Evolutionary conservation across 176 grass and related monocot genomes (phyloP).

Genomic region (Alloteropsis semialata): DNA sequence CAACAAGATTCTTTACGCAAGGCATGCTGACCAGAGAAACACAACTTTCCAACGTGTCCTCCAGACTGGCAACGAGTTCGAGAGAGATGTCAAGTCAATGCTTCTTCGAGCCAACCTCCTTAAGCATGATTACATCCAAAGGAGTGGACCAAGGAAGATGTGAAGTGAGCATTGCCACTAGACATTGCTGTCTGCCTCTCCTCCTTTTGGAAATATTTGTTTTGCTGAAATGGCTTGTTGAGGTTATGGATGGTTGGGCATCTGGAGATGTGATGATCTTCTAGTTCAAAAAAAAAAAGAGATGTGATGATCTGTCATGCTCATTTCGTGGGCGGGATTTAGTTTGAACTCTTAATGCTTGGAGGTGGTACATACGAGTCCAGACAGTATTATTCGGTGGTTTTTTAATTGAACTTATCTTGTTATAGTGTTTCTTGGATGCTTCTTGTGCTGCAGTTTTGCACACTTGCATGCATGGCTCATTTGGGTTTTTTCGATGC

Average conservation of each 20-base stretch:
- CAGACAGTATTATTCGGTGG: not conserved
- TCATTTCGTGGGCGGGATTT: not conserved
- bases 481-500: too few species aligned
- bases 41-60: slow-evolving; percentile 81
- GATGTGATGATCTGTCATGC: slow-evolving; percentile 8
- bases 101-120: slow-evolving; percentile 89
- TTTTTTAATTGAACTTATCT: not conserved
- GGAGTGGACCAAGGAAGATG: slow-evolving; percentile 38
- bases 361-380: not conserved
- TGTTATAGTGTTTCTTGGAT: not conserved
- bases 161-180: slow-evolving; percentile 3
- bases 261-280: slow-evolving; percentile 23
- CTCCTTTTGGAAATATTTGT: slow-evolving; percentile 25
- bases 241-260: not conserved
- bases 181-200: not conserved
- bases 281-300: too few species aligned
- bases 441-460: not conserved
- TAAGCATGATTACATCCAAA: slow-evolving; percentile 73
- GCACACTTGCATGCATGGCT: too few species aligned
- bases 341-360: not conserved
- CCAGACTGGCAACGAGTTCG: slow-evolving; percentile 77
- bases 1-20: slow-evolving; percentile 94
- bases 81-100: slow-evolving; percentile 84
- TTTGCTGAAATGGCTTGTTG: not conserved
- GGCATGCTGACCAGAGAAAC: slow-evolving; percentile 82